Conservation (phyloP, 164 flowering plant species). For the Annona cherimola region DNA sequence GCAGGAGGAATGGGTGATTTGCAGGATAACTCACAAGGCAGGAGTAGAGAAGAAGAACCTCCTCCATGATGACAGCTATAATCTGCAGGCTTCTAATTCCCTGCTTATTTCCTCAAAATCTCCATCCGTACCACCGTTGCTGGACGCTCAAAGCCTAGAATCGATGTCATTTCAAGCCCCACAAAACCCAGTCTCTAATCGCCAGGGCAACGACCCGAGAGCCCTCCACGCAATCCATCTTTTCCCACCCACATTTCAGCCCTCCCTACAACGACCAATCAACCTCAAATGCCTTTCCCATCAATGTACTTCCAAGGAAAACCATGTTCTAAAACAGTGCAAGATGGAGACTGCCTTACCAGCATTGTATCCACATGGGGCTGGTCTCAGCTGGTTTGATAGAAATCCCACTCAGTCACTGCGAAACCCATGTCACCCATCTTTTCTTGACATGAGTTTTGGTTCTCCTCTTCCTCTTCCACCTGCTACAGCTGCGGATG, state of each 20-base stretch:
- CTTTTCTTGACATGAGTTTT: constrained; percentile 31
- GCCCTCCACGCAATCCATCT: constrained; percentile 10
- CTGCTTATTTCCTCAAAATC: background rate
- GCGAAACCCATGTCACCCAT: constrained; percentile 24
- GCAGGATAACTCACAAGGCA: constrained; percentile 60
- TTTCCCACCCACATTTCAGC: constrained; percentile 13
- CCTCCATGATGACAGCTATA: constrained; percentile 21
- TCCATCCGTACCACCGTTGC: constrained; percentile 25
- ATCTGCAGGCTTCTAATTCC: constrained; percentile 16
- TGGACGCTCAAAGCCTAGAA: constrained; percentile 20
- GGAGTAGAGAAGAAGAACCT: constrained; percentile 41
- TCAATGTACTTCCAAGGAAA: constrained; percentile 17
- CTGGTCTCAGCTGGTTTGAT: constrained; percentile 16
- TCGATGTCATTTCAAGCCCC: constrained; percentile 6
- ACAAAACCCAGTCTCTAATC: constrained; percentile 14
- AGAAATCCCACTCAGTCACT: constrained; percentile 11
- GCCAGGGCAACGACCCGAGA: constrained; percentile 20
- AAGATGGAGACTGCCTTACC: constrained; percentile 30
- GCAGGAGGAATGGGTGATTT: constrained; percentile 87
- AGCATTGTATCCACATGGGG: constrained; percentile 20
- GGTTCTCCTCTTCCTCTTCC: constrained; percentile 16
- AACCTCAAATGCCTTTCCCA: constrained; percentile 29
- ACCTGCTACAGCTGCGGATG: constrained; percentile 17
- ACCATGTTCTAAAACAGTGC: constrained; percentile 31
- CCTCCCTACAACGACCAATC: constrained; percentile 11